These are phyloP conservation scores for Fusarium agapanthi DNA, from an alignment of 2,329 filamentous ascomycete species.

Conservation along the genomic window DNA sequence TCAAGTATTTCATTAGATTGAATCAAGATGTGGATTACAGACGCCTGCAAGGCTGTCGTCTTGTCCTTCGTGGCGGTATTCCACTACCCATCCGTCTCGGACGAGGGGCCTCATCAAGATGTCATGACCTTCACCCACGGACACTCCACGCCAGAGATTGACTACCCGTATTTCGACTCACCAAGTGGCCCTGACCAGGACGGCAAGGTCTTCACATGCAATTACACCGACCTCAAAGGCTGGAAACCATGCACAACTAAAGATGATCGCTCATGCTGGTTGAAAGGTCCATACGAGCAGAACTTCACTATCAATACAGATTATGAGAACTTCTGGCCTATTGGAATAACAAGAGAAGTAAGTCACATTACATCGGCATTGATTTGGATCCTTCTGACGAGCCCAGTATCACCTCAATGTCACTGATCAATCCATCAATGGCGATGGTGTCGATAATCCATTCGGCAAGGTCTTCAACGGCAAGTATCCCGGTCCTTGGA, in stretches of 20 bases:
- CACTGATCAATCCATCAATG: slow-evolving; percentile 6
- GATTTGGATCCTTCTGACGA: too few relatives aligned
- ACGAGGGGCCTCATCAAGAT: neutral
- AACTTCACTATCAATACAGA: neutral
- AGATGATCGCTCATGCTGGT: neutral
- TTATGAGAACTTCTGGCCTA: slow-evolving; percentile 10
- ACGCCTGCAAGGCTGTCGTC: slow-evolving; percentile 3
- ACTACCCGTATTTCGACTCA: neutral
- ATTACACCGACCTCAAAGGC: neutral
- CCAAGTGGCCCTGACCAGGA: slow-evolving; percentile 2
- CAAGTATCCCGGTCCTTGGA: neutral
- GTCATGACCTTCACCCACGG: neutral
- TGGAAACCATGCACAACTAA: neutral
- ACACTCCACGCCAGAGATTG: neutral
- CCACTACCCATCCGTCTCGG: neutral
- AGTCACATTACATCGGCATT: too few relatives aligned
- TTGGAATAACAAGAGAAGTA: neutral
- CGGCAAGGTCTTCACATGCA: neutral
- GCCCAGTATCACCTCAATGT: neutral
- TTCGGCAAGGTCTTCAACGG: slow-evolving; percentile 9
- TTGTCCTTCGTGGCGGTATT: slow-evolving; percentile 3
- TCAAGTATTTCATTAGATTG: accelerated
- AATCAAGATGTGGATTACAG: slow-evolving; percentile 2
- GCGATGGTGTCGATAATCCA: neutral
- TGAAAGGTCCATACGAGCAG: neutral